These are phyloP conservation scores for Coniochaeta prunicola DNA, from an alignment of 2,329 filamentous ascomycete species.

Conservation along the genomic window DNA sequence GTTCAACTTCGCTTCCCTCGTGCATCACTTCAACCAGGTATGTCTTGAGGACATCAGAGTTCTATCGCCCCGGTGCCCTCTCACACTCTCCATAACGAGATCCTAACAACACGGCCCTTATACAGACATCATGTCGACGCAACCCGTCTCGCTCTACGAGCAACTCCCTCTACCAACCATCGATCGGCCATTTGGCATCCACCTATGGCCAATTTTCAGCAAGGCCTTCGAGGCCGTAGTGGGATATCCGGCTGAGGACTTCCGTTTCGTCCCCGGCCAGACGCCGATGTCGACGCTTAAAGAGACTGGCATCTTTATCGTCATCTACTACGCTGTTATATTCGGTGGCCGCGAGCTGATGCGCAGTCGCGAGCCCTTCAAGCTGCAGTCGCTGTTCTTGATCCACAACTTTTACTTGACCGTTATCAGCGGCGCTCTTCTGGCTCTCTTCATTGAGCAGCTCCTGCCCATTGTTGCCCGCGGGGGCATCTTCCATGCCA, in stretches of 20 bases:
- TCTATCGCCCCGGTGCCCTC: neutral
- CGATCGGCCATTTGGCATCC: conserved; percentile 85
- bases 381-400: conserved; percentile 85
- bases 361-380: conserved; percentile 77
- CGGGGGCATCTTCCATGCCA: conserved; percentile 79
- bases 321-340: conserved; percentile 87
- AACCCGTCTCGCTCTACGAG: conserved; percentile 40
- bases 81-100: neutral
- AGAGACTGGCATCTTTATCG: conserved; percentile 71
- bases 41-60: neutral
- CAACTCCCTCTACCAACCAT: conserved; percentile 67
- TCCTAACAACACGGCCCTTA: neutral
- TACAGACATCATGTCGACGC: conserved; percentile 17
- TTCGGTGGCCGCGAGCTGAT: conserved; percentile 90
- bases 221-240: conserved; percentile 69
- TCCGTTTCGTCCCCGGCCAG: conserved; percentile 71
- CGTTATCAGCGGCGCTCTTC: conserved; percentile 68
- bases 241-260: conserved; percentile 81
- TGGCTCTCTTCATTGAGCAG: conserved; percentile 87
- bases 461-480: conserved; percentile 75
- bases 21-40: neutral
- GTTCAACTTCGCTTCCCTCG: neutral
- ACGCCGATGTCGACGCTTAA: conserved; percentile 88
- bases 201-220: conserved; percentile 91
- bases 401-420: conserved; percentile 96